Percentiles rank a stretch among this genome's conserved stretches.
phyloP scores from a whole-genome alignment of 441 rosid genomes.

The Pelargonium myrrhifolium region DNA sequence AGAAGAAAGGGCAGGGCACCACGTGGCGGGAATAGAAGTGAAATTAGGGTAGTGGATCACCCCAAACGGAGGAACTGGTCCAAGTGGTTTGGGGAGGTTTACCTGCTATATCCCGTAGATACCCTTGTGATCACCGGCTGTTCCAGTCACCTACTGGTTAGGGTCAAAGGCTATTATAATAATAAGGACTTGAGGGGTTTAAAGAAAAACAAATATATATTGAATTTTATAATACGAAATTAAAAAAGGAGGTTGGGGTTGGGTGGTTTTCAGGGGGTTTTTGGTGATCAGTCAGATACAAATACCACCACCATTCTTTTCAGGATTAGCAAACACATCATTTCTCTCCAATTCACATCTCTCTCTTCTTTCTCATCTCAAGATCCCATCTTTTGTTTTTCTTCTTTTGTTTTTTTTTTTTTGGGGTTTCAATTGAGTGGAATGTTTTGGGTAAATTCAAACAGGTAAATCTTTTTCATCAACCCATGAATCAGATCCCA shows the following conservation, averaged over 20 bases:
- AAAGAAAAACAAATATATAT: constrained; percentile 8
- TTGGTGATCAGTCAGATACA: constrained; percentile 31
- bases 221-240: background rate
- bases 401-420: background rate
- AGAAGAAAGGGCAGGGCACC: constrained; percentile 24
- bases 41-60: constrained; percentile 25
- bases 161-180: constrained; percentile 10
- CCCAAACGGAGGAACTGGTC: constrained; percentile 35
- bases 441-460: background rate
- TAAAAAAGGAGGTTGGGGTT: constrained; percentile 1
- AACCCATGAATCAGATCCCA: constrained; percentile 1
- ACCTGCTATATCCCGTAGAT: constrained; percentile 28
- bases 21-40: constrained; percentile 26
- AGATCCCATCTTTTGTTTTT: constrained; percentile 5
- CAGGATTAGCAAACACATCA: constrained; percentile 9
- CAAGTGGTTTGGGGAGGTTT: constrained; percentile 20
- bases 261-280: constrained; percentile 35
- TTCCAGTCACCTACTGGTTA: constrained; percentile 12
- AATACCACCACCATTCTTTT: constrained; percentile 5
- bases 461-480: constrained; percentile 5
- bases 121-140: constrained; percentile 20
- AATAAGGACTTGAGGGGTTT: constrained; percentile 18
- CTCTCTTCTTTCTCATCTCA: background rate
- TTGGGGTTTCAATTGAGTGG: background rate
- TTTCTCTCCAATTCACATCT: background rate